phyloP scores from a whole-genome alignment of 306 rosid species.

The Morella rubra region DNA sequence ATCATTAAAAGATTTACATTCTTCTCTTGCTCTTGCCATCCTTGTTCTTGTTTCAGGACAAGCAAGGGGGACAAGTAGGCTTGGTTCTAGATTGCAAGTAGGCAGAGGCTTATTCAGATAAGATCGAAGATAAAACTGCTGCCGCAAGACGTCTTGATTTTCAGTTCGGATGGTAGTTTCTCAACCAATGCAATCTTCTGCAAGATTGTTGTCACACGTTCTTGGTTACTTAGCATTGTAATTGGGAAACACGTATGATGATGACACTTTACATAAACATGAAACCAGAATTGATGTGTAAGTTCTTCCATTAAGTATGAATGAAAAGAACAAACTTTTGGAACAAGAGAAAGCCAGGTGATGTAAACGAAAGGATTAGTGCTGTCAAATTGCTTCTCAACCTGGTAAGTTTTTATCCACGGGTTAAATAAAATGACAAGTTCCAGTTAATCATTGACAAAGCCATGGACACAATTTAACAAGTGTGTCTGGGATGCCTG shows the following conservation, averaged over 20 bases:
- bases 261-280: neutral
- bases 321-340: no score
- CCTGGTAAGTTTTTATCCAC: no score
- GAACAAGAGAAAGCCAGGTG: neutral
- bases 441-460: no score
- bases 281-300: no score
- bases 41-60: slow-evolving; percentile 45
- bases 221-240: slow-evolving; percentile 11
- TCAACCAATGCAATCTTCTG: neutral
- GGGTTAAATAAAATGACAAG: no score
- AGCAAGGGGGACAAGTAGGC: slow-evolving; percentile 84
- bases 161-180: slow-evolving; percentile 81
- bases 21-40: slow-evolving; percentile 13
- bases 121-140: slow-evolving; percentile 66
- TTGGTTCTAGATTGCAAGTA: slow-evolving; percentile 81
- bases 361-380: neutral
- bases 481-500: no score
- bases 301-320: no score
- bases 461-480: no score
- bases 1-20: neutral
- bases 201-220: slow-evolving; percentile 7
- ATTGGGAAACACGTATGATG: slow-evolving; percentile 13
- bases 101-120: slow-evolving; percentile 87
- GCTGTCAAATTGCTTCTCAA: no score
- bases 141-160: slow-evolving; percentile 89